Base-by-base conservation (phyloP, 169 alveolate genomes). In the Eimeria brunetti region DNA sequence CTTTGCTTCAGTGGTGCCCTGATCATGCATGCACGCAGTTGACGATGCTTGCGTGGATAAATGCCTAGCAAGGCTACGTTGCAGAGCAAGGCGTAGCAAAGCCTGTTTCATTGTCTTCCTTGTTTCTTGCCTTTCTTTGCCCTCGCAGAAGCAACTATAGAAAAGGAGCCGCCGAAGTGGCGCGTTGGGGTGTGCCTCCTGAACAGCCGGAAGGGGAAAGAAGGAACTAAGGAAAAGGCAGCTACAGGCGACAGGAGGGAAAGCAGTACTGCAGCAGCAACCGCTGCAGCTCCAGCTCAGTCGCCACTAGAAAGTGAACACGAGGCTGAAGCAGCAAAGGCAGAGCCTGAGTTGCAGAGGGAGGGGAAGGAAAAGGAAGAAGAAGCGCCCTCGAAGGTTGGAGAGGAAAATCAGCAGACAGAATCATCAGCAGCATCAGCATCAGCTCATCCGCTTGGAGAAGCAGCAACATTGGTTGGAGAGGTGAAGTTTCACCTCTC, bases 121-220 rank as follows among this genome's bases (percentile, higher is more conserved):
- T 78, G 9, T 27, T n/a, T 84, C n/a, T n/a, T n/a, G n/a, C n/a
- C n/a, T n/a, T n/a, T n/a, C n/a, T n/a, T n/a, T n/a, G n/a, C n/a
- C n/a, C n/a, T n/a, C n/a, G 91, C 76, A 84, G 91, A 56, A 4
- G 38, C 62, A 2, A 30, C 27, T 38, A 22, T 0, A 5, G 78
- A 38, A 44, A 33, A 67, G 27, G 41, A 11, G 56, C 76, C 76
- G 18, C 56, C 76, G 33, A 84, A 33, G 91, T 84, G 91, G 91
- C 73, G 76, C 6, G 91, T 84, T 33, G 91, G 91, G 36, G 91
- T 84, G 14, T 84, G 91, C 91, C 76, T 84, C 78, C 22, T 84
- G 76, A 84, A 12, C 56, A 33, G 76, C 1, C 58, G 8, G 22
- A 64, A 56, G 78, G 62, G 76, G 67, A 58, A 53, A 53, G 78